Conservation (phyloP, 768 basidiomycete genomes). For the Myochromella boudieri region DNA sequence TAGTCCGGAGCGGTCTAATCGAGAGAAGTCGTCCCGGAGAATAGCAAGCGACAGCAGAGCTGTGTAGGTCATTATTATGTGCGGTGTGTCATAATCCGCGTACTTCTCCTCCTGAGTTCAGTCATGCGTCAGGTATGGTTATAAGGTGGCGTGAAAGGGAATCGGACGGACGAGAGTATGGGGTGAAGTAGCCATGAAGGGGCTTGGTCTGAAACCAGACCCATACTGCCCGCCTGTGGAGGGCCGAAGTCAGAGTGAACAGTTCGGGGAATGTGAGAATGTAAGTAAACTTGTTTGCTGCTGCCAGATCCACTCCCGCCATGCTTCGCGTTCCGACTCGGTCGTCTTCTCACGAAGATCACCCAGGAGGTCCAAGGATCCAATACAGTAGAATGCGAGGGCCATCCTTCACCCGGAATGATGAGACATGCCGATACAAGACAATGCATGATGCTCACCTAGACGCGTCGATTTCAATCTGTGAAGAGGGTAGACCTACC, state of each 20-base stretch:
- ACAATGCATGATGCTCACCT: conserved; percentile 44
- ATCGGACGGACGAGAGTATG: conserved; percentile 11
- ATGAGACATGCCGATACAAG: conserved; percentile 11
- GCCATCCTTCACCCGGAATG: conserved; percentile 57
- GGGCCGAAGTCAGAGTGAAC: conserved; percentile 3
- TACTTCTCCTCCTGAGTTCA: conserved; percentile 31
- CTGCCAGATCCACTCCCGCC: conserved; percentile 87
- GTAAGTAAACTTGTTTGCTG: conserved; percentile 62
- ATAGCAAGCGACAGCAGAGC: conserved; percentile 82
- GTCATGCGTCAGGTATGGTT: conserved; percentile 6
- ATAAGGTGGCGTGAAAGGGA: background rate
- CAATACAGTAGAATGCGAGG: conserved; percentile 86
- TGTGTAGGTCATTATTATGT: conserved; percentile 94
- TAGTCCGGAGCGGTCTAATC: conserved; percentile 70
- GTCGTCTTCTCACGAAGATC: conserved; percentile 45
- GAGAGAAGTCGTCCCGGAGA: conserved; percentile 80
- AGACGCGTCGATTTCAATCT: conserved; percentile 70
- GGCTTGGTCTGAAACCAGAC: conserved; percentile 72
- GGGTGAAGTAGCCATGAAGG: conserved; percentile 54
- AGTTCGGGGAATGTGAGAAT: background rate
- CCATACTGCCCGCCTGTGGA: conserved; percentile 56
- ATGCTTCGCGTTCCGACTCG: conserved; percentile 54
- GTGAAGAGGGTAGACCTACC: conserved; percentile 62
- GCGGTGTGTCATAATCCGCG: conserved; percentile 63
- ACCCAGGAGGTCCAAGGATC: conserved; percentile 77